Evolutionary conservation across 2,329 filamentous ascomycete genomes (phyloP).

Genomic region (Fusarium torulosum): DNA sequence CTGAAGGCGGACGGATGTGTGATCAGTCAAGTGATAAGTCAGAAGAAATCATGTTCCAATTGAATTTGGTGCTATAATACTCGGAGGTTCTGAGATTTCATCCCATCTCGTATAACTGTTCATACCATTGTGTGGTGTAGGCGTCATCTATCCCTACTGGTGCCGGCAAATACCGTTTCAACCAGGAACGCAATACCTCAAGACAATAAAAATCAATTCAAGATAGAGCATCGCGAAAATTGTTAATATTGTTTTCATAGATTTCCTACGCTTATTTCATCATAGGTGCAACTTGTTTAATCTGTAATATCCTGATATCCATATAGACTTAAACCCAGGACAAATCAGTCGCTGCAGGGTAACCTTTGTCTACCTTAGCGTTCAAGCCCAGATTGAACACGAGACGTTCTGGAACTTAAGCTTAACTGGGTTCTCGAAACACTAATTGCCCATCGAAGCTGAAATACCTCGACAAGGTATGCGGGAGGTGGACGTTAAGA

Average conservation of each 20-base stretch:
- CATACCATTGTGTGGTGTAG: no score
- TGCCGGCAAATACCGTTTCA: no score
- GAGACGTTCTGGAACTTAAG: conserved; percentile 15
- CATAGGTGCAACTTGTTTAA: no score
- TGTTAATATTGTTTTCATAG: no score
- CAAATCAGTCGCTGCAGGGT: conserved; percentile 18
- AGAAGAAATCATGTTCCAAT: neutral
- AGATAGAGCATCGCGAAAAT: no score
- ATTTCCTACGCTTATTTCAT: no score
- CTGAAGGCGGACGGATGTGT: neutral
- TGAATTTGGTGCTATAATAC: neutral
- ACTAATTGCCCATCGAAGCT: conserved; percentile 27
- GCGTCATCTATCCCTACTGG: no score
- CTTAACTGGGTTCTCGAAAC: conserved; percentile 23
- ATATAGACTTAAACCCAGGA: no score
- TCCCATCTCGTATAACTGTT: no score
- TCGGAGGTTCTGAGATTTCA: neutral
- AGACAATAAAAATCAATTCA: no score
- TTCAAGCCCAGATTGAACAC: neutral
- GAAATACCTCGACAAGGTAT: conserved; percentile 27
- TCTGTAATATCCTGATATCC: no score
- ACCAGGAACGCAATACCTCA: no score
- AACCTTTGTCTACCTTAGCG: neutral
- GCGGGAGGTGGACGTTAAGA: conserved; percentile 28
- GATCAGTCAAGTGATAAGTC: neutral